Evolutionary conservation across 805 yeast genomes (phyloP), one percentile per base, ranked within the genome.

Genomic region (Zygotorulaspora sp.): DNA sequence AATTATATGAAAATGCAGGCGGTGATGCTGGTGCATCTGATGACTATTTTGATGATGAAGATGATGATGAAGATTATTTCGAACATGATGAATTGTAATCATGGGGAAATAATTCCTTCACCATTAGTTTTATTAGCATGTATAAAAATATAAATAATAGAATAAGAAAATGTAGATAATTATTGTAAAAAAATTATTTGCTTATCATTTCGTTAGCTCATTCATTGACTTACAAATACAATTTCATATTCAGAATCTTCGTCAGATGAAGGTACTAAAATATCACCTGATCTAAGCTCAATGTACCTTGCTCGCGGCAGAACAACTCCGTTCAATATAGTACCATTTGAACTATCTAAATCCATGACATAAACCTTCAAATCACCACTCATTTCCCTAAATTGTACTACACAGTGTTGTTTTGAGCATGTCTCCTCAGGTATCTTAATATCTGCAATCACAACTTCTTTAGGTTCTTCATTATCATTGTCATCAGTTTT

Each of bases 81-180:
- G 83, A 74, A 57, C 83, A 80, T 56, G 88, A 83, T 60, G 90
- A 83, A 66, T 67, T 76, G 66, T 76, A 61, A 65, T 38, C n/a
- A n/a, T n/a, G n/a, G n/a, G n/a, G n/a, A n/a, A n/a, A n/a, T n/a
- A n/a, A n/a, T n/a, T n/a, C 36, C 24, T 21, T 30, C 24, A 30
- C 15, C 12, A n/a, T n/a, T n/a, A n/a, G n/a, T n/a, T n/a, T 28
- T 17, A 30, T 32, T 35, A 36, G 44, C 44, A 36, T 41, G 40
- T 41, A 33, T 31, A 41, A 34, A 38, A 21, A 21, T 8, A 21
- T 21, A 21, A 21, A 21, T 21, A 21, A 21, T 8, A 25, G 22
- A 14, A 29, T 21, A 28, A 11, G 23, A 28, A 21, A 13, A 20
- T n/a, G n/a, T n/a, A n/a, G n/a, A n/a, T n/a, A n/a, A n/a, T n/a